Evolutionary conservation across 108 stramenopile genomes (phyloP).

Genomic region (Cafeteria roenbergensis): DNA sequence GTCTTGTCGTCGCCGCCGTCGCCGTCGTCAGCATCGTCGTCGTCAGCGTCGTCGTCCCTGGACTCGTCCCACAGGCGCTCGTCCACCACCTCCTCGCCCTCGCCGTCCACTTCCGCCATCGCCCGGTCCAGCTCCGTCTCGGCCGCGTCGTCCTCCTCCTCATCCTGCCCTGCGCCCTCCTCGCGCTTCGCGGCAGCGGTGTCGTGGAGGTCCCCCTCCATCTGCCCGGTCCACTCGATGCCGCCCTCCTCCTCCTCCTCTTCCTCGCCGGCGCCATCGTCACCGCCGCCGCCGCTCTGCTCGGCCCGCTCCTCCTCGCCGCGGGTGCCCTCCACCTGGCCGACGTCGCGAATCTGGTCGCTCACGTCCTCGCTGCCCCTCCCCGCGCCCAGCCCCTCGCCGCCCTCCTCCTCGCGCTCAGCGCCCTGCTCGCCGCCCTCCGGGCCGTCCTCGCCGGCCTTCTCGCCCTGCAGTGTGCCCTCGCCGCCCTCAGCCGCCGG

Average conservation of each 20-base stretch:
- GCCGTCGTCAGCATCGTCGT: slow-evolving; percentile 22
- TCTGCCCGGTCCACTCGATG: slow-evolving; percentile 93
- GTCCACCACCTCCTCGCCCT: slow-evolving; percentile 24
- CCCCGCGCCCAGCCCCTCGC: slow-evolving; percentile 98
- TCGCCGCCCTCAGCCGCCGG: no score
- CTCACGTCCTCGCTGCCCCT: slow-evolving; percentile 88
- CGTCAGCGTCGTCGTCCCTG: slow-evolving; percentile 23
- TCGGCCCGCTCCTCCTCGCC: slow-evolving; percentile 45
- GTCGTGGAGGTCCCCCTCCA: slow-evolving; percentile 86
- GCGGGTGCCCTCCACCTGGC: slow-evolving; percentile 82
- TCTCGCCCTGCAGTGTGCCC: no score
- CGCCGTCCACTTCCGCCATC: slow-evolving; percentile 30
- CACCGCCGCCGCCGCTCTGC: slow-evolving; percentile 31
- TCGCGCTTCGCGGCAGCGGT: slow-evolving; percentile 63
- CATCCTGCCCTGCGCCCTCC: slow-evolving; percentile 32
- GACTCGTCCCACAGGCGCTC: slow-evolving; percentile 13
- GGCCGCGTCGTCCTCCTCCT: slow-evolving; percentile 36
- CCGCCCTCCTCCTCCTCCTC: slow-evolving; percentile 87
- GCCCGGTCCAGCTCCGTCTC: slow-evolving; percentile 58
- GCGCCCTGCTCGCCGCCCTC: no score
- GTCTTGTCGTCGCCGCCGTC: slow-evolving; percentile 10
- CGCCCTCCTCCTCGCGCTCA: slow-evolving; percentile 61
- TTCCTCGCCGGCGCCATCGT: slow-evolving; percentile 55
- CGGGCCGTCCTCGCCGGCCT: no score
- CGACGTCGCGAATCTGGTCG: slow-evolving; percentile 90